Evolutionary conservation across 2,329 filamentous ascomycete species (phyloP), one percentile per base, ranked within the genome.

Genomic region (Aureobasidium lini): DNA sequence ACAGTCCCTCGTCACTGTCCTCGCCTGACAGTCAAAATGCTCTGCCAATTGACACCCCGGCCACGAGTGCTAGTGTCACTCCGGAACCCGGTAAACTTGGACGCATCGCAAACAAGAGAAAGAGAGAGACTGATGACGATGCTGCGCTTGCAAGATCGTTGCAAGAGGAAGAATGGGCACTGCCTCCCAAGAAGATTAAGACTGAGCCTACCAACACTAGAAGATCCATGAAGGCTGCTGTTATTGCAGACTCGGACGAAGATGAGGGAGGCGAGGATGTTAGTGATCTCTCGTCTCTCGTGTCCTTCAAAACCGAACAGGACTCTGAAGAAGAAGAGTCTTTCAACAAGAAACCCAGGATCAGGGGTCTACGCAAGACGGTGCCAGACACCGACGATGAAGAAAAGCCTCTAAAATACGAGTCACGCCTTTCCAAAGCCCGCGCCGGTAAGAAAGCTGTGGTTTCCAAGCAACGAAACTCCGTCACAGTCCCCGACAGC

Each of bases 1-100:
- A 57, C 50, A 62, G 61, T 34, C 43, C 57, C 4, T 61, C 61
- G 3, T 61, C 62, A 6, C 66, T 60, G 62, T 62, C 61, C 28
- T 69, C 69, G 9, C 69, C 75, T 57, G 76, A 76, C 57, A 73
- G 75, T 13, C 46, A 43, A n/a, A 43, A 52, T 6, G 79, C 75
- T 10, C 75, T 76, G 39, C 80, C 77, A 16, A 81, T 80, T 65
- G 84, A 83, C 61, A 88, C 85, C 3, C 84, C 84, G 4, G 81
- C 76, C 39, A 88, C 85, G 18, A 86, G 82, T 69, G 76, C 79
- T 57, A 73, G 76, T 48, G 76, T 75, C 16, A 86, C 84, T 9
- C 84, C 83, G 4, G 77, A 74, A 23, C 73, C 76, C 28, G 76
- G 76, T 8, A 63, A 75, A 8, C 66, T 58, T 52, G 64, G 70